These are phyloP conservation scores for Filobasidium floriforme DNA, from an alignment of 768 basidiomycete genomes.

Conservation along the genomic window DNA sequence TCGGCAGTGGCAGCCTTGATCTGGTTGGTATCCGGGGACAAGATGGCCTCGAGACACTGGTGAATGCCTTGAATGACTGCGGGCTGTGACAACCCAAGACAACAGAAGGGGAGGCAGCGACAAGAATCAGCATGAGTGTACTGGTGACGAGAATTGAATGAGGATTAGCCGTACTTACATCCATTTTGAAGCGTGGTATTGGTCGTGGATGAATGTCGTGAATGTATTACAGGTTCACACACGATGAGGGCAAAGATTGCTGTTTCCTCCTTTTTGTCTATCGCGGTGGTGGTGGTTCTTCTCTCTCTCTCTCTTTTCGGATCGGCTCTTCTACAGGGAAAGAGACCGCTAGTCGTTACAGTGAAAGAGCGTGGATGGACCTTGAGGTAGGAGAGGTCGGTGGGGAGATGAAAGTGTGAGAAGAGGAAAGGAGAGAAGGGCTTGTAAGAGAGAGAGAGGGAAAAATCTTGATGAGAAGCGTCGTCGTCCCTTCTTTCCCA, in stretches of 20 bases:
- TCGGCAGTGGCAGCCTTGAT: conserved; percentile 86
- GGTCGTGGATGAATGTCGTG: background rate
- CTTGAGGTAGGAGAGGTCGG: background rate
- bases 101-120: background rate
- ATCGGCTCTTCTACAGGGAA: too few relatives aligned
- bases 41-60: conserved; percentile 73
- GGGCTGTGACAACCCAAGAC: conserved; percentile 31
- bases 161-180: conserved; percentile 9
- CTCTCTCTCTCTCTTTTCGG: too few relatives aligned
- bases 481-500: too few relatives aligned
- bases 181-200: conserved; percentile 10
- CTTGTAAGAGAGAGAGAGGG: too few relatives aligned
- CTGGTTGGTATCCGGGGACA: conserved; percentile 76
- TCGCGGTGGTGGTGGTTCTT: background rate
- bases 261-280: background rate
- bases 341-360: background rate
- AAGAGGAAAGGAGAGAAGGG: background rate
- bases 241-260: background rate
- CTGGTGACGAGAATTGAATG: background rate
- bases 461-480: too few relatives aligned
- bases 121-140: background rate
- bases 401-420: background rate
- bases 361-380: background rate
- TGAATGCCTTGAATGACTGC: conserved; percentile 71
- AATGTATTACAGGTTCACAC: background rate